Base-by-base conservation (phyloP, 768 basidiomycete species). In the Macrolepiota fuliginosa region DNA sequence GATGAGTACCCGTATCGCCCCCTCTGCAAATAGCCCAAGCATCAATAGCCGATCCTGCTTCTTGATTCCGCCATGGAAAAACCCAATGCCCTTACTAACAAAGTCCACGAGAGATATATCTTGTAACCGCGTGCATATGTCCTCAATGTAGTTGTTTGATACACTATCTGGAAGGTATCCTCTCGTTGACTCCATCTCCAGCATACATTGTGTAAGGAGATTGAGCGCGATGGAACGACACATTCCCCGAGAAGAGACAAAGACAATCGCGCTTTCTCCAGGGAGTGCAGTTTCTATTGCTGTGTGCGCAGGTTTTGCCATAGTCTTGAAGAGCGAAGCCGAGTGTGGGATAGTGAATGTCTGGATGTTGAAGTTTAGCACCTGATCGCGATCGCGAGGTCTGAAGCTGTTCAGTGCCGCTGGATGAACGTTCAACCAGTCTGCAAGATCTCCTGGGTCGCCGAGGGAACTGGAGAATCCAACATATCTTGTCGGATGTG, bases 271-370 rank as follows among this genome's bases (percentile, higher is more conserved):
- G 2, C 82, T 77, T 59, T 82, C 81, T 6, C 74, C 77, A 12
- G 71, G 68, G 1, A 77, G 70, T 2, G 76, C 76, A 13, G 75
- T 69, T 61, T 75, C 82, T 62, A 97, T 86, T n/a, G 87, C 87
- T 10, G 85, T 74, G 73, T 96, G 92, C 1, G 89, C 87, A 2
- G 96, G 94, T 70, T 94, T 96, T 51, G 91, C 85, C 89, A 98
- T 97, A 1, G 88, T 84, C 68, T 95, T 96, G 75, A 94, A 88
- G 19, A 98, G 79, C 0, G 92, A 87, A 0, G 90, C 82, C 3
- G 96, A 97, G 67, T 94, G 87, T 0, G 94, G 85, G 49, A 94
- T 90, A 17, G 87, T 89, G 75, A 96, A 98, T 0, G 92, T 83
- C 58, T 91, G 87, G 12, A 86, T 82, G 17, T 83, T 81, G 32